Evolutionary conservation across 2,329 filamentous ascomycete genomes (phyloP).

Genomic region (Stagonosporopsis cucurbitacearum): DNA sequence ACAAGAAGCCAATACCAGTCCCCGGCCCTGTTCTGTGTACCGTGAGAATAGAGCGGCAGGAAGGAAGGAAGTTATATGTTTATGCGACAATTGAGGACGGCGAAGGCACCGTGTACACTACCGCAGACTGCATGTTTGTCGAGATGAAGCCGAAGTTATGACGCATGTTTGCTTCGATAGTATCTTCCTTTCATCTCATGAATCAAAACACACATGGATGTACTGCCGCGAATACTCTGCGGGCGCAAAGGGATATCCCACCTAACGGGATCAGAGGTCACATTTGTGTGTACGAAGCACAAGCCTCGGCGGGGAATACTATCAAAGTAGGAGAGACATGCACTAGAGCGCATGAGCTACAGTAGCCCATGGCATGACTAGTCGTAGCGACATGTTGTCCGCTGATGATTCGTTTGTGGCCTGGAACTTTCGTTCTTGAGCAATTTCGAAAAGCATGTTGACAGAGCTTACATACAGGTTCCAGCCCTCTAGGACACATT

Average conservation of each 20-base stretch:
- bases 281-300: not conserved
- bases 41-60: conserved; percentile 53
- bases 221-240: not conserved
- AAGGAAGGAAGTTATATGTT: conserved; percentile 63
- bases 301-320: not conserved
- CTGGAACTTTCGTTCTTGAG: not conserved
- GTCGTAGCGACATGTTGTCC: not conserved
- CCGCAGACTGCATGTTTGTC: conserved; percentile 62
- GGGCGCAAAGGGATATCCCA: not conserved
- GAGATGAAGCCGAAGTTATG: conserved; percentile 35
- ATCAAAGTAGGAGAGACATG: not conserved
- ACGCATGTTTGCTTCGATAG: conserved; percentile 1
- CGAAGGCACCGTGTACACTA: conserved; percentile 57
- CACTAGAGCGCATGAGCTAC: not conserved
- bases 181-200: not conserved
- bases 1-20: conserved; percentile 60
- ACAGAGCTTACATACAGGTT: not conserved
- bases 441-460: not conserved
- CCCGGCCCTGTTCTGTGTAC: conserved; percentile 58
- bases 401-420: not conserved
- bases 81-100: conserved; percentile 59
- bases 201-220: not conserved
- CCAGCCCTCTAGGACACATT: not conserved
- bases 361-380: not conserved
- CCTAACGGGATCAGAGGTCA: not conserved